Evolutionary conservation across 495 filamentous ascomycete species (phyloP).

Genomic region (Cercophora newfieldiana): DNA sequence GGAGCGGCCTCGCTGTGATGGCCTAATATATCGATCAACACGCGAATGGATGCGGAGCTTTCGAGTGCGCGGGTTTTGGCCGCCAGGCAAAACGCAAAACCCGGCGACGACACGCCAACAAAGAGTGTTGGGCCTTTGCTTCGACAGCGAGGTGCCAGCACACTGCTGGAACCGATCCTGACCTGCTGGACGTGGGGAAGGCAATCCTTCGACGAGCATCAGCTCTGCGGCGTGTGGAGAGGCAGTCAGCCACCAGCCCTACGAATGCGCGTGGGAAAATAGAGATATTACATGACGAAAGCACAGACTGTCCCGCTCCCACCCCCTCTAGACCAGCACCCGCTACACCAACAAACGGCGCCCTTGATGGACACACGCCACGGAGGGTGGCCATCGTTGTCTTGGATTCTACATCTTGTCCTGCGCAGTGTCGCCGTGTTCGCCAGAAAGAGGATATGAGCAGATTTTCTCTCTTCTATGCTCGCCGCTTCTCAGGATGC

Average conservation of each 20-base stretch:
- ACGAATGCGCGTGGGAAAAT: constrained; percentile 16
- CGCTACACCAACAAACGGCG: not conserved
- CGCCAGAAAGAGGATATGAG: not conserved
- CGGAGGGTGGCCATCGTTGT: too few species aligned
- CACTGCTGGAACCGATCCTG: not conserved
- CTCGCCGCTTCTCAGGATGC: not conserved
- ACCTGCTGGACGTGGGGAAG: not conserved
- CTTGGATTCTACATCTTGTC: too few species aligned
- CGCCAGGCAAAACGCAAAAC: not conserved
- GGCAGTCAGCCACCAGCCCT: constrained; percentile 21
- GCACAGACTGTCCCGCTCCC: constrained; percentile 8
- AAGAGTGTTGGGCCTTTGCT: not conserved
- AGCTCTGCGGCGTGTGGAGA: not conserved
- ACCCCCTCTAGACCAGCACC: constrained; percentile 2
- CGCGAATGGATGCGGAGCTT: not conserved
- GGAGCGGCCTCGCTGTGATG: constrained; percentile 5
- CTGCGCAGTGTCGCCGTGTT: not conserved
- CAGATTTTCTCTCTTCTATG: not conserved
- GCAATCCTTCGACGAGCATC: not conserved
- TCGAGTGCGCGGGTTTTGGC: too few species aligned
- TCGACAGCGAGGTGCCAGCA: not conserved
- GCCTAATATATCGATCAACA: constrained; percentile 7
- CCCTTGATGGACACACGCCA: not conserved
- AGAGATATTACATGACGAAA: constrained; percentile 20
- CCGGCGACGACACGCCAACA: not conserved